Conservation (phyloP, 2,329 filamentous ascomycete species). For the Phialemoniopsis sp. region DNA sequence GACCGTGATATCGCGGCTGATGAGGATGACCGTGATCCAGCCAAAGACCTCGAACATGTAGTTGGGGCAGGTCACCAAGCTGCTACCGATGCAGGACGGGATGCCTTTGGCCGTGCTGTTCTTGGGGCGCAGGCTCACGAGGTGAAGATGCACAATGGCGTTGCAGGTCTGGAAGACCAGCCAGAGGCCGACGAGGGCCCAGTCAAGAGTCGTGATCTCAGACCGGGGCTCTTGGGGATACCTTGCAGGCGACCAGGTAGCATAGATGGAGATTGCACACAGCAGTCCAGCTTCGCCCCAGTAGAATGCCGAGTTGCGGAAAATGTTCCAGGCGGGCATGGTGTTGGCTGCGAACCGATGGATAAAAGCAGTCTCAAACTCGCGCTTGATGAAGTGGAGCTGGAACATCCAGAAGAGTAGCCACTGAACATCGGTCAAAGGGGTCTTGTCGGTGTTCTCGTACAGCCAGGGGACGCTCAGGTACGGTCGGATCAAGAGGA, state of each 20-base stretch:
- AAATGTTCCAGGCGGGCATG: slow-evolving; percentile 86
- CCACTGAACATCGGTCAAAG: slow-evolving; percentile 63
- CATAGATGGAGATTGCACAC: slow-evolving; percentile 82
- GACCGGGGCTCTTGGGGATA: neutral
- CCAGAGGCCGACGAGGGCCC: slow-evolving; percentile 68
- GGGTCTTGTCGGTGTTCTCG: slow-evolving; percentile 34
- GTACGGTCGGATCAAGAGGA: slow-evolving; percentile 59
- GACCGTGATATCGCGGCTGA: slow-evolving; percentile 76
- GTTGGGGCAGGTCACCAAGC: slow-evolving; percentile 89
- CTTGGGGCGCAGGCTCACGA: slow-evolving; percentile 70
- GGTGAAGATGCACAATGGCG: slow-evolving; percentile 71
- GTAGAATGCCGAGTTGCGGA: slow-evolving; percentile 95
- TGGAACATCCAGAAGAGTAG: slow-evolving; percentile 71
- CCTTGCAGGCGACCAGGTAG: slow-evolving; percentile 15
- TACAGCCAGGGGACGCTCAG: slow-evolving; percentile 28
- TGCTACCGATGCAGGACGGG: slow-evolving; percentile 79
- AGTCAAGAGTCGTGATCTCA: slow-evolving; percentile 43
- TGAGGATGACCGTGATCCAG: slow-evolving; percentile 78
- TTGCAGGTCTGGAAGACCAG: slow-evolving; percentile 77
- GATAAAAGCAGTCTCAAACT: slow-evolving; percentile 89
- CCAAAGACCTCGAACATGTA: slow-evolving; percentile 90
- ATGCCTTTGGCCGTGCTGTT: slow-evolving; percentile 87
- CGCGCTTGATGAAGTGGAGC: slow-evolving; percentile 89
- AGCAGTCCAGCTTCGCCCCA: slow-evolving; percentile 80
- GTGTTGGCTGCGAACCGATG: slow-evolving; percentile 94